Percentiles rank a stretch among this genome's conserved stretches.
Conservation (phyloP, 192 early-diverging fungal species). For the Chytriomyces hyalinus region DNA sequence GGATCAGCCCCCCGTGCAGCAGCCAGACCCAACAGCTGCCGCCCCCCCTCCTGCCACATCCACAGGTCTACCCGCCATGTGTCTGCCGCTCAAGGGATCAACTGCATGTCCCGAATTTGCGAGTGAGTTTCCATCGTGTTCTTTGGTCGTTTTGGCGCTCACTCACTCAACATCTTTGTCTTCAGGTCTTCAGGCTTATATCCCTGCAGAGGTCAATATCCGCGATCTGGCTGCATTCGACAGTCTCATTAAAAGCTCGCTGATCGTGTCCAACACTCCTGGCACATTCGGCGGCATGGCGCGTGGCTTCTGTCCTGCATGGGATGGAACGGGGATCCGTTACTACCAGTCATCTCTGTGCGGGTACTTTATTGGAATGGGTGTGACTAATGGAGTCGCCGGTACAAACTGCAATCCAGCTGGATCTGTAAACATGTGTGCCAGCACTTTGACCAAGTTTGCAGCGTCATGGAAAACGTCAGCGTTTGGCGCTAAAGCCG, state of each 20-base stretch:
- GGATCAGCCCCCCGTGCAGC: no score
- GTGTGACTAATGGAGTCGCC: background rate
- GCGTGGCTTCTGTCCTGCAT: conserved; percentile 9
- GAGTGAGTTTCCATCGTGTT: background rate
- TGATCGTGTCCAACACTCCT: background rate
- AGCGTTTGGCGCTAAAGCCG: background rate
- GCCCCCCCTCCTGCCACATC: background rate
- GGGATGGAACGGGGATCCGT: conserved; percentile 27
- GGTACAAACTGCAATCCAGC: background rate
- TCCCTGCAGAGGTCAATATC: background rate
- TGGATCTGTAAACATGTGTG: background rate
- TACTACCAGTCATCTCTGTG: conserved; percentile 14
- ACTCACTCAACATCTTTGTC: no score
- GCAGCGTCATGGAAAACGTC: conserved; percentile 16
- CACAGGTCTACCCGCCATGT: background rate
- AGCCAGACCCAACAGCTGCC: background rate
- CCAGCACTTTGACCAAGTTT: conserved; percentile 3
- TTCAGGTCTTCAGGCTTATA: conserved; percentile 2
- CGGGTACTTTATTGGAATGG: conserved; percentile 11
- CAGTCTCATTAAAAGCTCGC: background rate
- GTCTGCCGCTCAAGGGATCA: conserved; percentile 1
- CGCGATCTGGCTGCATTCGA: conserved; percentile 2
- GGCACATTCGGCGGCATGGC: background rate
- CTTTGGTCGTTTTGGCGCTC: background rate
- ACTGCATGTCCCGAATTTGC: conserved; percentile 4